Percentiles rank a stretch among this genome's conserved stretches.
Conservation (phyloP, 2,329 filamentous ascomycete genomes). For the Colletotrichum liaoningense region DNA sequence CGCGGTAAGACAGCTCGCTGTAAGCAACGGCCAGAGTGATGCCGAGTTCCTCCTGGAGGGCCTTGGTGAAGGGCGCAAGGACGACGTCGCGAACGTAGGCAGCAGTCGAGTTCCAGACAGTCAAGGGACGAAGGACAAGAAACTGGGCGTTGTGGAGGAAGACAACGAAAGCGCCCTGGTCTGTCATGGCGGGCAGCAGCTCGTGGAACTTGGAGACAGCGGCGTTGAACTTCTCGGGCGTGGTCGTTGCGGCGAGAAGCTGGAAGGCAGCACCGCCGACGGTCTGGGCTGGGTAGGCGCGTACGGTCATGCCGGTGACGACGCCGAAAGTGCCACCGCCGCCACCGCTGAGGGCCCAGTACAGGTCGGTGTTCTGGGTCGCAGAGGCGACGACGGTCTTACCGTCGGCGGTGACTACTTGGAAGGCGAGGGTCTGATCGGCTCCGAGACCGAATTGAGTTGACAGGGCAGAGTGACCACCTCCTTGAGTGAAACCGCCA, state of each 20-base stretch:
- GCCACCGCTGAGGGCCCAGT: slow-evolving; percentile 65
- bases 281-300: slow-evolving; percentile 55
- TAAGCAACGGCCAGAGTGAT: slow-evolving; percentile 40
- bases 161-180: slow-evolving; percentile 60
- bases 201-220: slow-evolving; percentile 57
- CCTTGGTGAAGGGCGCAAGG: slow-evolving; percentile 45
- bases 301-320: slow-evolving; percentile 61
- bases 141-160: slow-evolving; percentile 59
- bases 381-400: slow-evolving; percentile 53
- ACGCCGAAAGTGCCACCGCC: slow-evolving; percentile 65
- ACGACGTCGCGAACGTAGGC: slow-evolving; percentile 42
- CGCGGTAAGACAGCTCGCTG: slow-evolving; percentile 44
- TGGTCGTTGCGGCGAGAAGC: slow-evolving; percentile 44
- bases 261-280: slow-evolving; percentile 57
- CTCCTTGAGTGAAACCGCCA: slow-evolving; percentile 61
- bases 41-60: slow-evolving; percentile 39
- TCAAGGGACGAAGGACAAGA: slow-evolving; percentile 53
- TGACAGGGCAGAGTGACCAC: slow-evolving; percentile 56
- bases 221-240: slow-evolving; percentile 57
- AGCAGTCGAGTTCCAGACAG: slow-evolving; percentile 43
- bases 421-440: slow-evolving; percentile 59
- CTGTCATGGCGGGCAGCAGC: slow-evolving; percentile 57
- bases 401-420: slow-evolving; percentile 58
- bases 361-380: slow-evolving; percentile 59
- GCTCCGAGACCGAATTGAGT: slow-evolving; percentile 58